Evolutionary conservation across 192 early-diverging fungal genomes (phyloP), one percentile per base, ranked within the genome.

Genomic region (Backusella tuberculispora): DNA sequence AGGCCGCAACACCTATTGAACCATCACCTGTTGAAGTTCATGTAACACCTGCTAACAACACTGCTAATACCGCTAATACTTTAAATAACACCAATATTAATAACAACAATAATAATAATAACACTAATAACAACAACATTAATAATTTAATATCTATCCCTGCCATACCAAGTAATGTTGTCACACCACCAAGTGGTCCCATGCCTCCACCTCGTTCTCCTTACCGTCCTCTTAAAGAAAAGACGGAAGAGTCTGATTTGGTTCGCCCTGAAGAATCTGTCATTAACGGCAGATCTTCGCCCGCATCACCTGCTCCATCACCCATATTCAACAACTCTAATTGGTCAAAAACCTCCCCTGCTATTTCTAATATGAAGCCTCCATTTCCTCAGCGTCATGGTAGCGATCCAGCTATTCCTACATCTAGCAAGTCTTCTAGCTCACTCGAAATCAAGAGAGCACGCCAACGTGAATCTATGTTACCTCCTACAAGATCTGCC

Each of bases 141-240:
- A 50, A 50, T 26, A 56, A 56, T 4, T 26, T 60, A 60, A 60
- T 60, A 24, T 24, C 53, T 26, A 60, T 60, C 21, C 53, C 53
- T 24, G 53, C 53, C 53, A 60, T 60, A 60, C 53, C 53, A 60
- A 60, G 53, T 9, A 60, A 60, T 60, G 53, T 60, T 34, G 48
- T 44, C 15, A 40, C 46, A 65, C 29, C 21, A 43, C 47, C 42
- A 0, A 45, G 19, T 45, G 42, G 66, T 26, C 76, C 76, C n/a
- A 69, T 73, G 53, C 66, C 70, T 42, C 77, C 77, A 17, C 66
- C 77, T 29, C 64, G 72, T 3, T 78, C 77, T 37, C 77, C 77
- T n/a, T 78, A 78, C 45, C 71, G 77, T 5, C 60, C 72, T 19
- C 63, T 73, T 42, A 75, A 75, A 43, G 67, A 63, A 29, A 76